Evolutionary conservation across 2,329 filamentous ascomycete species (phyloP), one percentile per base, ranked within the genome.

Genomic region (Sporothrix schenckii): DNA sequence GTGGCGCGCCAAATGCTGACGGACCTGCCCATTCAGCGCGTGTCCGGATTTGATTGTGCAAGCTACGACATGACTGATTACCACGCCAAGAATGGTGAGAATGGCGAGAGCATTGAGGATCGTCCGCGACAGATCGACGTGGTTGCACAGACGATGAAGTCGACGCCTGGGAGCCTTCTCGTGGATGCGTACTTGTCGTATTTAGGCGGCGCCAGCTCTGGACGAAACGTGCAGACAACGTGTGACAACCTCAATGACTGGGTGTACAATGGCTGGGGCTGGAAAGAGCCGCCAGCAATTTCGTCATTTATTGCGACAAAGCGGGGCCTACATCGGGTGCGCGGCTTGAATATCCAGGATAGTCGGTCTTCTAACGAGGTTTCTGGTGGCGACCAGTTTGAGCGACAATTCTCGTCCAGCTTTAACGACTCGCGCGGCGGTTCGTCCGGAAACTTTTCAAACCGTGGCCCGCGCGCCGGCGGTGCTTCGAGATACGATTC

Each of bases 11-110:
- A 76, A 11, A 81, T 86, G 63, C 83, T 94, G 68, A 77, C 79
- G 5, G 84, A 84, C 4, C 82, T 93, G 16, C 89, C 89, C 16
- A 83, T 93, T 74, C 80, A 87, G 75, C 82, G 83, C 7, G 86
- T 88, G 74, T 76, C 79, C 4, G 80, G 80, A 0, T 77, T 92
- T 1, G 78, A 84, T 70, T 81, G 82, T 41, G 84, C 90, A 1
- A 74, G 77, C 4, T 84, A 86, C 74, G 86, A 88, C 52, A 78
- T 86, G 54, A 83, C 82, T 0, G 84, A 82, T 16, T 44, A 13
- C 2, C 11, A 16, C 14, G 41, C 41, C 41, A 16, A 4, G 4
- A 16, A 10, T 10, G 4, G 41, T 50, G 81, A 86, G 71, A 85
- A 84, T 2, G 76, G 78, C 24, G 76, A 74, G 11, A 77, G 82